Conservation (phyloP, 1,284 basidiomycete genomes). For the Sporisorium sorghi region DNA sequence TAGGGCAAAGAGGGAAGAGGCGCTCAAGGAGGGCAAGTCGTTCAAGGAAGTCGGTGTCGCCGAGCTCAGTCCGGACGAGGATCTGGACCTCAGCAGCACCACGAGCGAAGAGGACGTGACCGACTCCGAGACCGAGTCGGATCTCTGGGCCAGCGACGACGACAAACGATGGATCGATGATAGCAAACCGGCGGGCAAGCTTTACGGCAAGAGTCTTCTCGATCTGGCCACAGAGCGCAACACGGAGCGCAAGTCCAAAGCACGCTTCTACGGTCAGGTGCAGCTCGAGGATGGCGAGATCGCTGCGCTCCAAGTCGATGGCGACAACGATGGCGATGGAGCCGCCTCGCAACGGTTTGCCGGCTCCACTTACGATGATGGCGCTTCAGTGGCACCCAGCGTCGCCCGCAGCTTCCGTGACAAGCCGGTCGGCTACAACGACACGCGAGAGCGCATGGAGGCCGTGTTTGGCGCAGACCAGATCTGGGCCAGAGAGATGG, state of each 20-base stretch:
- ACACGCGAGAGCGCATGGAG: conserved; percentile 66
- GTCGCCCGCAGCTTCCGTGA: conserved; percentile 55
- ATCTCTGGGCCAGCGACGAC: conserved; percentile 54
- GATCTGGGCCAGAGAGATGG: conserved; percentile 60
- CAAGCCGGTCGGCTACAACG: conserved; percentile 62
- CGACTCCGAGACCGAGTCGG: conserved; percentile 44
- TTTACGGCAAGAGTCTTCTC: conserved; percentile 66
- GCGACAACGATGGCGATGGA: conserved; percentile 8
- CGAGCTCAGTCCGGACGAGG: conserved; percentile 63
- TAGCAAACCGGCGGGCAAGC: conserved; percentile 60
- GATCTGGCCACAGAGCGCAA: conserved; percentile 52
- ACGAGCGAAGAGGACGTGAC: conserved; percentile 40
- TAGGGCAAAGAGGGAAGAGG: conserved; percentile 49
- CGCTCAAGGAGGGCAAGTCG: conserved; percentile 44
- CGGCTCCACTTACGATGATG: conserved; percentile 32
- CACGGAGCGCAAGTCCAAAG: conserved; percentile 39
- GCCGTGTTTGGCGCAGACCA: conserved; percentile 61
- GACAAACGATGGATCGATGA: conserved; percentile 63
- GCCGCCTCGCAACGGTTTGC: conserved; percentile 18
- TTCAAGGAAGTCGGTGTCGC: conserved; percentile 53
- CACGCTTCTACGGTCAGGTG: conserved; percentile 63
- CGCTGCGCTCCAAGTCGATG: conserved; percentile 30
- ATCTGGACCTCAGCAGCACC: conserved; percentile 55
- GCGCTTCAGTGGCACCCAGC: conserved; percentile 49
- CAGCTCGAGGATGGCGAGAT: conserved; percentile 47